Conservation (phyloP, 139 green algal species). For the Pleodorina starrii region DNA sequence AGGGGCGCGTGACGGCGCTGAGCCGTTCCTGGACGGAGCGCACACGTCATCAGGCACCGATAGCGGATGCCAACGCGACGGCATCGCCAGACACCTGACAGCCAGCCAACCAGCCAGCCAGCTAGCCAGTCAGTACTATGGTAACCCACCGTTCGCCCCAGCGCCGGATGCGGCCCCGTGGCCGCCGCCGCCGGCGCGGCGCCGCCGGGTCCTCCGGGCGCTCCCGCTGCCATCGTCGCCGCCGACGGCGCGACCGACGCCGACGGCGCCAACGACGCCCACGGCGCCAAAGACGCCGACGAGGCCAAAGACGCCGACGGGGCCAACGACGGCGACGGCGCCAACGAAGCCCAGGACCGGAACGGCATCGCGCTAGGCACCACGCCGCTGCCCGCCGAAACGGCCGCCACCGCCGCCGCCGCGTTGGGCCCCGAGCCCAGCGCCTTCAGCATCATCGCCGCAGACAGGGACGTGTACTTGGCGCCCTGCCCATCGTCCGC, state of each 20-base stretch:
- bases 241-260: not conserved
- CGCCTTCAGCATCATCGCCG: conserved; percentile 40
- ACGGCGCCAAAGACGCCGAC: not conserved
- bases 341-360: not conserved
- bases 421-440: conserved; percentile 40
- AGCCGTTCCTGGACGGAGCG: too few species aligned
- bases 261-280: too few species aligned
- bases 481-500: not conserved
- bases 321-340: not conserved
- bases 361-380: not conserved
- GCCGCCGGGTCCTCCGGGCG: too few species aligned
- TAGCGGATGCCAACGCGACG: too few species aligned
- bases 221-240: not conserved
- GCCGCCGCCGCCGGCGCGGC: not conserved
- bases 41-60: too few species aligned
- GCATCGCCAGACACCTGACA: too few species aligned
- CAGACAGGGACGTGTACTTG: conserved; percentile 11
- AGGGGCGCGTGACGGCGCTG: too few species aligned
- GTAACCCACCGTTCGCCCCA: not conserved
- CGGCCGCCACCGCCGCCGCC: not conserved
- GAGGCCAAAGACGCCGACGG: not conserved
- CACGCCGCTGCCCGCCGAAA: conserved; percentile 12
- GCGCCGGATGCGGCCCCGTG: not conserved
- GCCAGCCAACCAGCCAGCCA: too few species aligned
- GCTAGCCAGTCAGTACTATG: too few species aligned